A percentile compares a stretch with the other conserved stretches of the same genome.
Evolutionary conservation across 305 asterid genomes (phyloP).

Genomic region (Plantago lanceolata): DNA sequence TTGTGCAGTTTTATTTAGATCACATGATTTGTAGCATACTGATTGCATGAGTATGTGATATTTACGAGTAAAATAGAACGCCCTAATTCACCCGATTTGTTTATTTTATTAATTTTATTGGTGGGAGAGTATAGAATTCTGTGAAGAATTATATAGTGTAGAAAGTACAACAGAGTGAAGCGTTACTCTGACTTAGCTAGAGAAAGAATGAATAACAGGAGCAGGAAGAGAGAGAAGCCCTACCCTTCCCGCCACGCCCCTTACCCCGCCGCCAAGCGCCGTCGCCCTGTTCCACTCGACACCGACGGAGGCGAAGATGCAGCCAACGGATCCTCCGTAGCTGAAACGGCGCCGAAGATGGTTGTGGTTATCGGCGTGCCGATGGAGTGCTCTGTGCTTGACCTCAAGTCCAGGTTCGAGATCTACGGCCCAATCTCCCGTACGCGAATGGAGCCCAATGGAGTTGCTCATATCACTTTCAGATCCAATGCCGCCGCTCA

Average conservation of each 20-base stretch:
- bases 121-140: no score
- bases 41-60: no score
- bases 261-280: slow-evolving; percentile 64
- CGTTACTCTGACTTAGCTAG: neutral
- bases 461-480: slow-evolving; percentile 71
- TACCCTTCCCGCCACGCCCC: no score
- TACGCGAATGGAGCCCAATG: slow-evolving; percentile 77
- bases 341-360: slow-evolving; percentile 42
- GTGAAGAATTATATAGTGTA: neutral
- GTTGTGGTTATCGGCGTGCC: slow-evolving; percentile 73
- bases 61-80: no score
- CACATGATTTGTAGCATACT: no score
- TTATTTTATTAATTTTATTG: no score
- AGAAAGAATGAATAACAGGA: slow-evolving; percentile 32
- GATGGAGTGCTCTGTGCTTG: slow-evolving; percentile 74
- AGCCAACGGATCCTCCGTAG: slow-evolving; percentile 23
- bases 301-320: slow-evolving; percentile 26
- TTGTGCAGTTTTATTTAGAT: no score
- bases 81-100: no score
- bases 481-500: slow-evolving; percentile 69
- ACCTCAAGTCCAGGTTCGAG: slow-evolving; percentile 86
- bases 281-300: slow-evolving; percentile 57
- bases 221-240: slow-evolving; percentile 69
- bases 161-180: neutral
- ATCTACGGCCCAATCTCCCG: slow-evolving; percentile 83